Evolutionary conservation across 106 monocot genomes (phyloP).

Genomic region (Gastrodia elata): DNA sequence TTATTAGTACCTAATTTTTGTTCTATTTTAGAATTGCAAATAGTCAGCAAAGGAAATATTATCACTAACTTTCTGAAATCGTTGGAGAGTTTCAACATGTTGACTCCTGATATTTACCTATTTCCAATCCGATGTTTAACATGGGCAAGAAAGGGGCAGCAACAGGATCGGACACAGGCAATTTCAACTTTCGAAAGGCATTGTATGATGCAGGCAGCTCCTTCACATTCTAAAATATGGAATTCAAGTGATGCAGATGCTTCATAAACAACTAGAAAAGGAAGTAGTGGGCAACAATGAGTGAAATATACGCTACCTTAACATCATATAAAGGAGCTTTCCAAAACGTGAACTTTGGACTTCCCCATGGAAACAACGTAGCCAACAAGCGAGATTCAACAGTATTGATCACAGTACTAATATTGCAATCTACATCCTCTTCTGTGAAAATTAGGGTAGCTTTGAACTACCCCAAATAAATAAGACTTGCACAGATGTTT

Average conservation of each 20-base stretch:
- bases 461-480: slow-evolving; percentile 48
- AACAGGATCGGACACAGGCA: slow-evolving; percentile 30
- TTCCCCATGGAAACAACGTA: slow-evolving; percentile 49
- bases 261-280: neutral
- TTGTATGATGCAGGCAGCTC: slow-evolving; percentile 53
- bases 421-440: slow-evolving; percentile 75
- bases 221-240: slow-evolving; percentile 39
- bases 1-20: neutral
- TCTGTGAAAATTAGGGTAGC: slow-evolving; percentile 75
- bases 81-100: neutral
- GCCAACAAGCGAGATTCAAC: slow-evolving; percentile 58
- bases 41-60: neutral
- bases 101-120: slow-evolving; percentile 27
- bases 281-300: slow-evolving; percentile 8
- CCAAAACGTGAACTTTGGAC: slow-evolving; percentile 55
- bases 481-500: neutral
- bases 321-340: slow-evolving; percentile 64
- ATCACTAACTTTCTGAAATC: neutral
- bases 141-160: slow-evolving; percentile 42
- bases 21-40: neutral
- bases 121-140: slow-evolving; percentile 33
- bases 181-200: slow-evolving; percentile 50
- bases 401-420: slow-evolving; percentile 28
- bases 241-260: neutral
- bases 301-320: slow-evolving; percentile 35